Base-by-base conservation (phyloP, 805 yeast genomes). In the Starmerella stigmatis region DNA sequence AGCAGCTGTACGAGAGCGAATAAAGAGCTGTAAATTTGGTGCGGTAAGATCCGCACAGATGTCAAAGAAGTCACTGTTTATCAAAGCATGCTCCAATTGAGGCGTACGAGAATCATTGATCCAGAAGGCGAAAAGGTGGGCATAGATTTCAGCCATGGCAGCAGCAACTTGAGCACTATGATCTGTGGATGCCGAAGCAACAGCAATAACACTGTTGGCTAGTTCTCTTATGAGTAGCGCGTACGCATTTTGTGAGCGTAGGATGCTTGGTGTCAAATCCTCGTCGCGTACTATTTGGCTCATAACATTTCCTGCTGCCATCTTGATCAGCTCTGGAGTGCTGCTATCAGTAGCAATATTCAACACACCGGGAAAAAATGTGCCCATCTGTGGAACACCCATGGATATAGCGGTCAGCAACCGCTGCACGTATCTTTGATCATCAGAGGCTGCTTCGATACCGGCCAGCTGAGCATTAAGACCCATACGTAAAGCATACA, bases 31-130 rank as follows among this genome's bases (percentile, higher is more conserved):
- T 10, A 36, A 21, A 5, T 10, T n/a, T 2, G 40, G 30, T 6
- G 10, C 22, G 23, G 40, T 21, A n/a, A 38, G 41, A 19, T 38
- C 33, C 13, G 41, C 41, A 17, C 41, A 38, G 2, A 13, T 11
- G 3, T 38, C 41, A 13, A 38, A 26, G 17, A 38, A 28, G 13
- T 28, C 33, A 11, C 29, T 21, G 17, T 38, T 38, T 19, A 38
- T 13, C 1, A 38, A 26, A n/a, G 41, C 41, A 38, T 38, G 33
- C 26, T 38, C 41, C 4, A 38, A 26, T 15, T 38, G 33, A 25
- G 41, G 20, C 6, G 41, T 38, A 27, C 41, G 17, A n/a, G 10
- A 13, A 13, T 38, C 29, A 4, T 12, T 11, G 11, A 38, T 9
- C 41, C 41, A 38, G 11, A 19, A 19, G 13, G 4, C 5, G 16